phyloP scores from a whole-genome alignment of 169 alveolate species.

The Fabrea salina region DNA sequence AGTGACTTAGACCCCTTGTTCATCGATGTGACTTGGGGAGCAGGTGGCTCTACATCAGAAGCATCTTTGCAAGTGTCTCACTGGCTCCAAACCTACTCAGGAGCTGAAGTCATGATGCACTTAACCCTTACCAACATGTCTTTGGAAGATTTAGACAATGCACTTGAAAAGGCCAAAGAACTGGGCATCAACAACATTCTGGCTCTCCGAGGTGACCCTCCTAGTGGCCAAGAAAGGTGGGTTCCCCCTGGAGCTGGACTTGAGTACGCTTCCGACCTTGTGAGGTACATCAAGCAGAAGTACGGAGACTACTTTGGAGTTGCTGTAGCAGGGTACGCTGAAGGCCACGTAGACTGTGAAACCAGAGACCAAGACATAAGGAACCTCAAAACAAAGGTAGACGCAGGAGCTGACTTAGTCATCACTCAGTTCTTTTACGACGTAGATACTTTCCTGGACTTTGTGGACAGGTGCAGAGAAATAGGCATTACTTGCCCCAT shows the following conservation, averaged over 20 bases:
- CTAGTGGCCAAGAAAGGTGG: conserved; percentile 53
- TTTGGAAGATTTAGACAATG: conserved; percentile 36
- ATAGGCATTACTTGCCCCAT: conserved; percentile 47
- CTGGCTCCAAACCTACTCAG: conserved; percentile 51
- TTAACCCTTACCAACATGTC: conserved; percentile 68
- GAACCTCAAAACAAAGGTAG: conserved; percentile 62
- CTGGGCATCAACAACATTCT: conserved; percentile 60
- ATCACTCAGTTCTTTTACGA: conserved; percentile 74
- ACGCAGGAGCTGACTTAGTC: conserved; percentile 77
- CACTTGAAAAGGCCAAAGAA: conserved; percentile 59
- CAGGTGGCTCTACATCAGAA: conserved; percentile 60
- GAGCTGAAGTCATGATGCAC: conserved; percentile 76
- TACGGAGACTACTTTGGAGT: conserved; percentile 74
- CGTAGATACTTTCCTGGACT: conserved; percentile 40
- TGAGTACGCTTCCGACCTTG: conserved; percentile 64
- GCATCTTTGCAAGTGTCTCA: conserved; percentile 58
- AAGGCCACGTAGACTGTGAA: conserved; percentile 62
- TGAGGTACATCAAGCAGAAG: conserved; percentile 51
- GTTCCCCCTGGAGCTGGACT: conserved; percentile 50
- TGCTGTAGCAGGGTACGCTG: conserved; percentile 81
- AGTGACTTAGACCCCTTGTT: conserved; percentile 53
- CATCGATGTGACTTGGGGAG: conserved; percentile 78
- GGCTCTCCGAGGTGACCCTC: conserved; percentile 79
- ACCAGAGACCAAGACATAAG: conserved; percentile 51
- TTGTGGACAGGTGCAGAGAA: conserved; percentile 36